Base-by-base conservation (phyloP, 2,329 filamentous ascomycete genomes). In the Colletotrichum orbiculare region DNA sequence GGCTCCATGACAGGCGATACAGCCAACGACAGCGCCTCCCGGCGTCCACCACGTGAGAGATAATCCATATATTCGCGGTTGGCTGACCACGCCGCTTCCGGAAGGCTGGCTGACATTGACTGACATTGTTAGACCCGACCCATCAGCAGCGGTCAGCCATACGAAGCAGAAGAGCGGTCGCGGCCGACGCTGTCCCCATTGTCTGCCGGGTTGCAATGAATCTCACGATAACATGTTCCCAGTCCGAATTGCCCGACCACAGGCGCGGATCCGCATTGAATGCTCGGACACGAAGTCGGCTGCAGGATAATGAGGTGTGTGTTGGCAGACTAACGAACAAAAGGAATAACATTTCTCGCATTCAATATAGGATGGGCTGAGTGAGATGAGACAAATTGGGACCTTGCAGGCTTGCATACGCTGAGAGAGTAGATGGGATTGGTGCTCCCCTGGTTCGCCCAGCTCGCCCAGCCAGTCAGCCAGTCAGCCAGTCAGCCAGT, bases 321-420 rank as follows among this genome's bases (percentile, higher is more conserved):
- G 62, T 55, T 65, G 62, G 50, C 62, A 62, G 50, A 58, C 62
- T 65, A 55, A 47, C 50, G 25, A 54, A 17, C 25, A 61, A 42
- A 62, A 56, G 52, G 12, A 52, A 56, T 41, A 42, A 43, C 12
- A 42, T 2, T 60, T 45, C 45, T 55, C 25, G n/a, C 37, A 25
- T 39, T n/a, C 46, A 65, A 55, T 46, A 62, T 46, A 8, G 12
- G 41, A 56, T 52, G 41, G 58, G 62, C 62, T 62, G 62, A 65
- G 62, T 65, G 62, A 62, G 58, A 65, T 46, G 38, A 42, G 46
- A 47, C 46, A 42, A 37, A 52, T 47, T 62, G 41, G 37, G 52
- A 48, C 58, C 62, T 56, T 65, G 62, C 52, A 62, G 57, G 33
- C n/a, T 56, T 56, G 62, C 57, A 62, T 45, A 56, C 61, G 52